Evolutionary conservation across 345 rosid genomes (phyloP), one percentile per base, ranked within the genome.

Genomic region (Dipteronia dyeriana): DNA sequence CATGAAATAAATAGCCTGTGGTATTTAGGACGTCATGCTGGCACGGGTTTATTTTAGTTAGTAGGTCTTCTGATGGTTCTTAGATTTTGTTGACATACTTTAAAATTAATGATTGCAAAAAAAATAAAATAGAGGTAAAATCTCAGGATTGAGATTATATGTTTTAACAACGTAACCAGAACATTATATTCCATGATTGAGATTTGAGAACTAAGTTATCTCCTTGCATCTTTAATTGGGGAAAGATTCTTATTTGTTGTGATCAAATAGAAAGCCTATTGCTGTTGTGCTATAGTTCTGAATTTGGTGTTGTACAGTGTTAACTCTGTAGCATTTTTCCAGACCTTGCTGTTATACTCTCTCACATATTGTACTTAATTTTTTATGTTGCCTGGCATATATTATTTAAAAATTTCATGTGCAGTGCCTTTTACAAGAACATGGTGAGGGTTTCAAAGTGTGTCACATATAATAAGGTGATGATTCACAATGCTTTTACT

Each of bases 391-490:
- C 22, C 53, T 72, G 16, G 51, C 66, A 65, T 62, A 45, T 45
- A 2, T 66, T 65, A 43, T 75, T 22, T 41, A 56, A 71, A 19
- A 47, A 65, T 72, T 10, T 47, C 79, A 12, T 78, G 14, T 86
- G 85, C 82, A 95, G 97, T 78, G 80, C 97, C 79, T 96, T 94
- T 81, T 94, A 96, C 86, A 86, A 88, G 72, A 96, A 96, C 73
- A 90, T 91, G 98, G 98, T 90, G 83, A 89, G 78, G 89, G 93
- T 96, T 83, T 79, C 89, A 17, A 94, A 91, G 84, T 92, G 97
- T 70, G 99, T 96, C 66, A 96, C 97, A 0, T 88, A 85, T 66
- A 96, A 92, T 63, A 91, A 93, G 98, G 99, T 91, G 41, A 68
- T n/a, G 43, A 9, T 72, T 70, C 14, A 12, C 72, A 56, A 57